These are phyloP conservation scores for Pseudogymnoascus sp. DNA, from an alignment of 2,329 filamentous ascomycete species.

Conservation along the genomic window DNA sequence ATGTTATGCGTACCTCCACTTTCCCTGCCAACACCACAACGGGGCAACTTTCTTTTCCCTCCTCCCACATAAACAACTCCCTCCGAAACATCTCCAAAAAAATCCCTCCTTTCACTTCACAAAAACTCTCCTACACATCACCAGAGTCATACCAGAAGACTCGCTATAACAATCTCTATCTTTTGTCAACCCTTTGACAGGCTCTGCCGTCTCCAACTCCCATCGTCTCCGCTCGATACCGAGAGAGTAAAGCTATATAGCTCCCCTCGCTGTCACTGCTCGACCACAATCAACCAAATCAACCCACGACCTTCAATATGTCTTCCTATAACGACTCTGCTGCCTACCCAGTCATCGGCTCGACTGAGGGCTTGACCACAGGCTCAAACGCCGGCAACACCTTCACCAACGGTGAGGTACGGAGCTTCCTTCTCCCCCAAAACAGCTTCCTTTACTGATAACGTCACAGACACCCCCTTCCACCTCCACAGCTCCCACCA, in stretches of 20 bases:
- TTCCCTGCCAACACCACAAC: not conserved
- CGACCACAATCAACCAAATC: not conserved
- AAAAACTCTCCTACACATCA: not conserved
- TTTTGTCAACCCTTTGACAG: not conserved
- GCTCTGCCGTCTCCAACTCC: not conserved
- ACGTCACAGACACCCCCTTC: not conserved
- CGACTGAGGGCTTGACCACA: not conserved
- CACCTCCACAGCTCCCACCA: not conserved
- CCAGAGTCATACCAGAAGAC: not conserved
- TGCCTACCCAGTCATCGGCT: not conserved
- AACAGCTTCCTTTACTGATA: not conserved
- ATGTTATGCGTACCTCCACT: too few relatives aligned
- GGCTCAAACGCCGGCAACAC: not conserved
- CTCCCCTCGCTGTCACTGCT: not conserved
- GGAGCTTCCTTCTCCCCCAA: not conserved
- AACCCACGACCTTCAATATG: not conserved
- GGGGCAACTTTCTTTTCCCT: not conserved
- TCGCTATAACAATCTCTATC: not conserved
- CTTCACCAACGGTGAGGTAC: not conserved
- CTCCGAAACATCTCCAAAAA: not conserved
- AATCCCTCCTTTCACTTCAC: not conserved
- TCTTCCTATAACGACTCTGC: too few relatives aligned
- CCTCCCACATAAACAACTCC: not conserved
- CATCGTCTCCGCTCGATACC: not conserved
- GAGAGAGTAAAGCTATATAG: not conserved